A percentile compares a stretch with the other conserved stretches of the same genome.
These are phyloP conservation scores for Wickerhamiella azyma DNA, from an alignment of 805 yeast species.

Conservation along the genomic window DNA sequence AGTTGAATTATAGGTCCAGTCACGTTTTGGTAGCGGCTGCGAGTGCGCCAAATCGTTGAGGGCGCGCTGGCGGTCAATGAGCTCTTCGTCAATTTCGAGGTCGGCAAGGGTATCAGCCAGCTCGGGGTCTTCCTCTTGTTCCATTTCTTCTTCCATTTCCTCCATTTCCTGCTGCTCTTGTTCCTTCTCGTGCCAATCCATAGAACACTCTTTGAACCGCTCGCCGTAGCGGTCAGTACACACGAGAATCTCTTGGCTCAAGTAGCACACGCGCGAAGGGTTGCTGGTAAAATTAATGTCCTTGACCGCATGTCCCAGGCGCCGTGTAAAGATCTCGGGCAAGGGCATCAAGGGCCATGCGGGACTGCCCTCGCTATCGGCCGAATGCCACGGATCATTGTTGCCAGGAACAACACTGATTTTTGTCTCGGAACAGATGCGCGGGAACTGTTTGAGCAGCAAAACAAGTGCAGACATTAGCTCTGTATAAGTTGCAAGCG, in stretches of 20 bases:
- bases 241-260: constrained; percentile 71
- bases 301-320: constrained; percentile 44
- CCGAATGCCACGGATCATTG: constrained; percentile 86
- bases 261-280: constrained; percentile 64
- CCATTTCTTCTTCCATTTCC: background rate
- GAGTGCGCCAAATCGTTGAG: constrained; percentile 10
- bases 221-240: constrained; percentile 60
- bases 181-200: background rate
- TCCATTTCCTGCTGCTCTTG: background rate
- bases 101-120: constrained; percentile 3
- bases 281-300: constrained; percentile 53
- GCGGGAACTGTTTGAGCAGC: constrained; percentile 45
- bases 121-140: background rate
- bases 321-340: constrained; percentile 56
- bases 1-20: constrained; percentile 19
- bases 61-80: constrained; percentile 13
- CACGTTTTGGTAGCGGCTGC: background rate
- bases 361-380: constrained; percentile 43
- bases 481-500: constrained; percentile 35
- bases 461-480: constrained; percentile 65
- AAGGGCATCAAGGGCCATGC: constrained; percentile 62
- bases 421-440: constrained; percentile 38
- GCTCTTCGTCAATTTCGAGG: constrained; percentile 9
- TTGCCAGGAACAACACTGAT: constrained; percentile 74
- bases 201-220: constrained; percentile 57